Percentiles rank a stretch among this genome's conserved stretches.
These are phyloP conservation scores for Cutaneotrichosporon dermatis DNA, from an alignment of 1,284 basidiomycete genomes.

Conservation along the genomic window DNA sequence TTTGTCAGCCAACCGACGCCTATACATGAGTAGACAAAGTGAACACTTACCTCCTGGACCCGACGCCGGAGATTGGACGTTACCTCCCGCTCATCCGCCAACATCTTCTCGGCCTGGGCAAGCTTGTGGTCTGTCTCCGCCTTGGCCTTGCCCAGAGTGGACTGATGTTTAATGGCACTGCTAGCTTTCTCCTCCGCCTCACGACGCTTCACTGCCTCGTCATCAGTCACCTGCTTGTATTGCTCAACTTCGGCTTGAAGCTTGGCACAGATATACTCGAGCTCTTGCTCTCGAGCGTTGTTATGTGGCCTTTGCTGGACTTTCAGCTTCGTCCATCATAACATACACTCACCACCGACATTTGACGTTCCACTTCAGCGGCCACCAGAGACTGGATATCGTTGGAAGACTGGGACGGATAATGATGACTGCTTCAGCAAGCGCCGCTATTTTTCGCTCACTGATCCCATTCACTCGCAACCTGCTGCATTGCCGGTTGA, in stretches of 20 bases:
- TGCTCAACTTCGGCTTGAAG: background rate
- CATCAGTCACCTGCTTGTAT: background rate
- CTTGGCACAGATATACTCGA: no score
- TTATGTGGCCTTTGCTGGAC: no score
- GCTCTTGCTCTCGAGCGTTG: no score
- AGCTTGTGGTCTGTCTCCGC: constrained; percentile 12
- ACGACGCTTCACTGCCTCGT: constrained; percentile 3
- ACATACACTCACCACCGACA: background rate
- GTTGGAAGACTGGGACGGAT: background rate
- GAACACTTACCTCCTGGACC: constrained; percentile 1
- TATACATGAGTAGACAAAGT: background rate
- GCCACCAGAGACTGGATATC: background rate
- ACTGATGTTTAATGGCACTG: constrained; percentile 19
- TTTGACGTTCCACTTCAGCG: background rate
- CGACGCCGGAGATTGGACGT: background rate
- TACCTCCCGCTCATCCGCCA: background rate
- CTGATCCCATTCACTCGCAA: background rate
- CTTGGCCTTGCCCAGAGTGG: constrained; percentile 16
- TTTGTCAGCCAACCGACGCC: background rate
- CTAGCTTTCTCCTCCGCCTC: constrained; percentile 11
- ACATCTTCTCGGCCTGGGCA: background rate
- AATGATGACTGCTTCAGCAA: background rate
- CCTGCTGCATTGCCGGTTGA: background rate
- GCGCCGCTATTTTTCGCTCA: background rate
- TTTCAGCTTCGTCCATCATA: no score